Conservation (phyloP, 2,329 filamentous ascomycete species). For the Teratosphaeria pseudoeucalypti region DNA sequence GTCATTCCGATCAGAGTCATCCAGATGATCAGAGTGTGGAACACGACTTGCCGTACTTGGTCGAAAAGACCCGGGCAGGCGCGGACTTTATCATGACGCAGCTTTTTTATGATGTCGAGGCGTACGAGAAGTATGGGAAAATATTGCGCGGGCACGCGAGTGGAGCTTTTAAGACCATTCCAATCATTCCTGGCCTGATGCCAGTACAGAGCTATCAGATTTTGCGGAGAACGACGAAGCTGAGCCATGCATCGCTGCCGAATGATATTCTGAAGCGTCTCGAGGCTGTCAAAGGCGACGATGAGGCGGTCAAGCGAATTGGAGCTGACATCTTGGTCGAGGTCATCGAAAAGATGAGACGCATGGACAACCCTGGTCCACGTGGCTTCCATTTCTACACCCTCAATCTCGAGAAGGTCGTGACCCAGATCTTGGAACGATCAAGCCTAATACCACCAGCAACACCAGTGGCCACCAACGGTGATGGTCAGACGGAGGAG, state of each 20-base stretch:
- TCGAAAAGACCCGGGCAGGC: slow-evolving; percentile 83
- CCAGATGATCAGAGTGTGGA: slow-evolving; percentile 61
- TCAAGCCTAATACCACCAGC: slow-evolving; percentile 65
- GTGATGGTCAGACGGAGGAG: slow-evolving; percentile 38
- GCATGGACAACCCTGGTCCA: slow-evolving; percentile 47
- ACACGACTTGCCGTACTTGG: slow-evolving; percentile 71
- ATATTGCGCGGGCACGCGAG: slow-evolving; percentile 69
- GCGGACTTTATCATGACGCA: slow-evolving; percentile 99
- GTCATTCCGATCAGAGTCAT: slow-evolving; percentile 82
- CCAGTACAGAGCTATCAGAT: slow-evolving; percentile 97
- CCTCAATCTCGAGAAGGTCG: slow-evolving; percentile 88
- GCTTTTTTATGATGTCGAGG: slow-evolving; percentile 82
- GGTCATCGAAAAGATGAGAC: slow-evolving; percentile 68
- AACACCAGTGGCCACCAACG: slow-evolving; percentile 13
- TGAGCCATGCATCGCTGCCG: slow-evolving; percentile 81
- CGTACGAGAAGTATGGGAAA: slow-evolving; percentile 71
- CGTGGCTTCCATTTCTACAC: slow-evolving; percentile 96
- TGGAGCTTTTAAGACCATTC: slow-evolving; percentile 72
- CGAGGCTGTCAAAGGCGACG: slow-evolving; percentile 64
- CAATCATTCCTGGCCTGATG: slow-evolving; percentile 92
- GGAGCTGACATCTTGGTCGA: slow-evolving; percentile 77
- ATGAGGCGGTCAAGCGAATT: slow-evolving; percentile 69
- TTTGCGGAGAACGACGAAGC: slow-evolving; percentile 83
- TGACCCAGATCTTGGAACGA: slow-evolving; percentile 82
- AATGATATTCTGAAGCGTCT: slow-evolving; percentile 57